These are phyloP conservation scores for Macrotyloma uniflorum DNA, from an alignment of 306 rosid species.

Conservation along the genomic window DNA sequence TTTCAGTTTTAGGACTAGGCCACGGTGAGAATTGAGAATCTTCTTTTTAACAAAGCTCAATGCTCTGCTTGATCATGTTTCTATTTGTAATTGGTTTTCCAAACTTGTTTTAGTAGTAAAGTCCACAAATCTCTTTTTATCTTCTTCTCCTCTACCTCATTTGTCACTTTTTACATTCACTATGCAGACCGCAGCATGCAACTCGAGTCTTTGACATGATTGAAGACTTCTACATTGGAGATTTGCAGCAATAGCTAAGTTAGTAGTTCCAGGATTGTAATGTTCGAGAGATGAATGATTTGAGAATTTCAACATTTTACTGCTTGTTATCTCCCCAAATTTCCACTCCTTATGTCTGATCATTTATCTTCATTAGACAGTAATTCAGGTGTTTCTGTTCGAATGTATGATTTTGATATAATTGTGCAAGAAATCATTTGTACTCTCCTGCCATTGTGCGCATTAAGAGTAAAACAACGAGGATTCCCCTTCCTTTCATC, in stretches of 20 bases:
- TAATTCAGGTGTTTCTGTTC: background rate
- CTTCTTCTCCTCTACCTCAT: background rate
- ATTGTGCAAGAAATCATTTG: background rate
- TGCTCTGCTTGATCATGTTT: constrained; percentile 6
- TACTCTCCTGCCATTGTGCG: background rate
- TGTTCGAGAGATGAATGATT: constrained; percentile 19
- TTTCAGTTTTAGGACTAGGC: background rate
- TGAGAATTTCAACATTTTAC: constrained; percentile 24
- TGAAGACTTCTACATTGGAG: constrained; percentile 80
- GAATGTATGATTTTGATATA: background rate
- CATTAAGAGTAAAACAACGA: background rate
- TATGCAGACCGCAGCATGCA: constrained; percentile 88
- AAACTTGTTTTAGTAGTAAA: background rate
- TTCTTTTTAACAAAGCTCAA: background rate
- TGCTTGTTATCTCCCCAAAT: constrained; percentile 15
- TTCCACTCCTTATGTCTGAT: constrained; percentile 7
- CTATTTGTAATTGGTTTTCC: constrained; percentile 3
- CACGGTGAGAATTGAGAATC: background rate
- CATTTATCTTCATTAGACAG: constrained; percentile 25
- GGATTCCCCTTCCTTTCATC: background rate
- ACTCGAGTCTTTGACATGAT: constrained; percentile 93
- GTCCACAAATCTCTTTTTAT: background rate
- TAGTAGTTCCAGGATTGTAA: background rate
- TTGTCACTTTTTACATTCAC: constrained; percentile 22
- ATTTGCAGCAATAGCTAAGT: constrained; percentile 52